These are phyloP conservation scores for Thalassiosira ordinaria DNA, from an alignment of 352 stramenopile species.

Conservation along the genomic window DNA sequence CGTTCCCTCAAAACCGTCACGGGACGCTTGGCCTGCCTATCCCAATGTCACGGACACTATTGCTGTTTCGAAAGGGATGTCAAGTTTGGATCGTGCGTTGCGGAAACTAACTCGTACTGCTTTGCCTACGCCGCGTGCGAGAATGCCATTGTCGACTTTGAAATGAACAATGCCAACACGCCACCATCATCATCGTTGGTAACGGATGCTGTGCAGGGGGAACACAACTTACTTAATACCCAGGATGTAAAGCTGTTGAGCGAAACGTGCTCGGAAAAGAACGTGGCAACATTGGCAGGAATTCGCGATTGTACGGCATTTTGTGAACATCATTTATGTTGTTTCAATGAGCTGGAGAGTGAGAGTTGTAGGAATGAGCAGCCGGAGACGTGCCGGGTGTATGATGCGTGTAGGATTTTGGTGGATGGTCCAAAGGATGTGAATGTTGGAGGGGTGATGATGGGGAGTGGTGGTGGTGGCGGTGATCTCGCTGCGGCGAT, in stretches of 20 bases:
- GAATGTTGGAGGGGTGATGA: not conserved
- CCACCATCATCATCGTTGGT: no score
- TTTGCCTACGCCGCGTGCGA: conserved; percentile 49
- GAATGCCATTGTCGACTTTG: conserved; percentile 40
- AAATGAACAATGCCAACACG: conserved; percentile 44
- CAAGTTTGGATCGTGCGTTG: conserved; percentile 26
- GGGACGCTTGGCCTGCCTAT: conserved; percentile 19
- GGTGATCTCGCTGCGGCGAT: no score
- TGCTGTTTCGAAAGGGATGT: conserved; percentile 51
- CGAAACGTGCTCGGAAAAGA: conserved; percentile 20
- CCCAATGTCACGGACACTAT: conserved; percentile 31
- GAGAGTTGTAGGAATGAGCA: conserved; percentile 19
- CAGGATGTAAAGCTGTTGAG: conserved; percentile 28
- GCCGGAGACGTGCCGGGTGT: conserved; percentile 27
- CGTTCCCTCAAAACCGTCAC: conserved; percentile 9
- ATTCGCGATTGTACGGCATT: conserved; percentile 50
- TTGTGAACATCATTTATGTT: conserved; percentile 53
- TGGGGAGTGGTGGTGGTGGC: no score
- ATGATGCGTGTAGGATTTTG: conserved; percentile 29
- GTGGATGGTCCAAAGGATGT: conserved; percentile 20
- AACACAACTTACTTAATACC: no score
- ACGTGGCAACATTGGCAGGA: conserved; percentile 31
- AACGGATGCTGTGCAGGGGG: no score
- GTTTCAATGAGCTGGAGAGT: conserved; percentile 26
- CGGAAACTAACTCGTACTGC: conserved; percentile 31